These are phyloP conservation scores for Cladorrhinum sp. DNA, from an alignment of 2,329 filamentous ascomycete species.

Conservation along the genomic window DNA sequence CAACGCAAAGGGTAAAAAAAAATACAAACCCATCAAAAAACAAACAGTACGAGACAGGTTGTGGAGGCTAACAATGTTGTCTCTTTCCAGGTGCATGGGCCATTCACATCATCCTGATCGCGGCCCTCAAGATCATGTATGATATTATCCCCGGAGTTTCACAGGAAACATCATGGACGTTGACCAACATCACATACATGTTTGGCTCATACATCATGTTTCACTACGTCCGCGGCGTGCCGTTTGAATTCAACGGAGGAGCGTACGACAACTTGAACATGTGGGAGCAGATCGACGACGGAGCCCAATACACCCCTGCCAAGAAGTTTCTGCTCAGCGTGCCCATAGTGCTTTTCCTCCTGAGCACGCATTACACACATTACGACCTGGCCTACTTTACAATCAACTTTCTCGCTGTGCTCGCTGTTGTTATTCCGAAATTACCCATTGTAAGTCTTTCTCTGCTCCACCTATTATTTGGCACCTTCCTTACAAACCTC, in stretches of 20 bases:
- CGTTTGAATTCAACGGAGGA: constrained; percentile 97
- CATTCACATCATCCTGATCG: constrained; percentile 92
- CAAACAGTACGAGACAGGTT: background rate
- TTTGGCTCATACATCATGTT: constrained; percentile 99
- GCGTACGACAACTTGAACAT: constrained; percentile 99
- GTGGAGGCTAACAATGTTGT: constrained; percentile 20
- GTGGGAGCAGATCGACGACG: constrained; percentile 99
- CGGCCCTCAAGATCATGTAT: constrained; percentile 90
- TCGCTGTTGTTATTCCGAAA: constrained; percentile 94
- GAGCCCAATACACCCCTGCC: constrained; percentile 95
- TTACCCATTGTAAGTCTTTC: constrained; percentile 76
- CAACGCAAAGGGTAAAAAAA: constrained; percentile 99
- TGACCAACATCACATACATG: constrained; percentile 99
- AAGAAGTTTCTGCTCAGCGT: constrained; percentile 98
- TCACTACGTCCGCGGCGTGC: constrained; percentile 95
- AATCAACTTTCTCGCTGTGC: constrained; percentile 90
- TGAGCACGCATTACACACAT: constrained; percentile 98
- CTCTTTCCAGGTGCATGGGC: constrained; percentile 79
- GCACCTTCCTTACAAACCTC: constrained; percentile 28
- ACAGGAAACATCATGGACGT: constrained; percentile 96
- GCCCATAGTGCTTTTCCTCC: constrained; percentile 87
- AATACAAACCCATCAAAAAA: constrained; percentile 20
- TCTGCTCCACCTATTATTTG: constrained; percentile 15
- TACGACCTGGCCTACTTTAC: constrained; percentile 96
- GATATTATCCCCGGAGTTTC: constrained; percentile 95